phyloP scores from a whole-genome alignment of 2,329 filamentous ascomycete genomes.

The Biscogniauxia mediterranea region DNA sequence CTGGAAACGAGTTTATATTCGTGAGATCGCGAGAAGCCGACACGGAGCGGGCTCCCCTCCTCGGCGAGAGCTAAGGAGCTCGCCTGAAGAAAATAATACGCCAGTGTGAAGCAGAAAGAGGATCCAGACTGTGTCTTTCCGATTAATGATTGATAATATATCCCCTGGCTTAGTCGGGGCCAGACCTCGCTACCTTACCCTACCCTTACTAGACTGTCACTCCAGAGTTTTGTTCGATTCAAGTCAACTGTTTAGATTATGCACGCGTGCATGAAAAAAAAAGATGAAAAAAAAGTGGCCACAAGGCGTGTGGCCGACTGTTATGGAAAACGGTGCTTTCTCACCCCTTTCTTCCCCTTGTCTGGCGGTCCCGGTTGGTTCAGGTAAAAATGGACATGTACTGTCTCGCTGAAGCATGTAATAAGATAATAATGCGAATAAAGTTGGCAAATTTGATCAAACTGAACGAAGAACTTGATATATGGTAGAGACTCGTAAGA shows the following conservation, averaged over 20 bases:
- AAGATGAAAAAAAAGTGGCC: not conserved
- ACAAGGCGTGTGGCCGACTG: not conserved
- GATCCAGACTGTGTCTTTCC: not conserved
- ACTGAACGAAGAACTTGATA: too few relatives aligned
- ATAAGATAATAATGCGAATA: too few relatives aligned
- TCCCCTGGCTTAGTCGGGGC: not conserved
- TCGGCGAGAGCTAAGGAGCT: slow-evolving; percentile 44
- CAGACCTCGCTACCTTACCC: not conserved
- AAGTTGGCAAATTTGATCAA: too few relatives aligned
- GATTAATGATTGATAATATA: not conserved
- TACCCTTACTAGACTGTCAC: not conserved
- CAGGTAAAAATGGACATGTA: too few relatives aligned
- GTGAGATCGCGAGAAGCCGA: slow-evolving; percentile 44
- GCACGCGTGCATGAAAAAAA: not conserved
- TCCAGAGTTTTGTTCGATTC: not conserved
- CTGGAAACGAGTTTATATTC: slow-evolving; percentile 56
- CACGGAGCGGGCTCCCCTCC: slow-evolving; percentile 60
- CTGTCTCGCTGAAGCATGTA: too few relatives aligned
- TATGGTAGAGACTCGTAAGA: too few relatives aligned
- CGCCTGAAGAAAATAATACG: not conserved
- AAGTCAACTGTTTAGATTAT: not conserved
- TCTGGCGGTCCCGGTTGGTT: too few relatives aligned
- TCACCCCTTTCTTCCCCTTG: too few relatives aligned
- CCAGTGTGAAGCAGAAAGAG: not conserved
- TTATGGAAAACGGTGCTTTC: too few relatives aligned